These are phyloP conservation scores for Boletellus sp. DNA, from an alignment of 1,284 basidiomycete genomes.

Conservation along the genomic window DNA sequence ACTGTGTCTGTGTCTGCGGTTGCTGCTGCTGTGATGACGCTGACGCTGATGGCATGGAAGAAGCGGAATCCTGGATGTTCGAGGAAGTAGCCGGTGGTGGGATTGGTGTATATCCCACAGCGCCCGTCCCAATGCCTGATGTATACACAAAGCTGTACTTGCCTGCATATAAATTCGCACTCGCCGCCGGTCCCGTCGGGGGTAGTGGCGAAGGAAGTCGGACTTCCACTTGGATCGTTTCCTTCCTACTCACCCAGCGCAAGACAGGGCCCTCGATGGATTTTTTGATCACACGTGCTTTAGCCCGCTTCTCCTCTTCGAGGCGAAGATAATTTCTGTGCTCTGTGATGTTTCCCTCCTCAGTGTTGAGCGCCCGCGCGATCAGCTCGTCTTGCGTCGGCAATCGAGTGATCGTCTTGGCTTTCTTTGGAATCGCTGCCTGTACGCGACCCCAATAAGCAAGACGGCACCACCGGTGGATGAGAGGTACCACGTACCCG, in stretches of 20 bases:
- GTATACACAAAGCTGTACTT: slow-evolving; percentile 29
- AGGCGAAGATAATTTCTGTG: slow-evolving; percentile 72
- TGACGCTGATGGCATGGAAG: background rate
- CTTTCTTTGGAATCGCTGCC: slow-evolving; percentile 60
- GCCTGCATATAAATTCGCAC: slow-evolving; percentile 11
- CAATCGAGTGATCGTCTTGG: slow-evolving; percentile 45
- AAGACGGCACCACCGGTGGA: background rate
- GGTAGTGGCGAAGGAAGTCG: slow-evolving; percentile 13
- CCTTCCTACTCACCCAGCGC: slow-evolving; percentile 67
- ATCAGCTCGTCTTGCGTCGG: slow-evolving; percentile 81
- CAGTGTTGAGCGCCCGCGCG: slow-evolving; percentile 76
- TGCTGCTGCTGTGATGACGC: slow-evolving; percentile 5
- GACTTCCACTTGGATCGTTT: slow-evolving; percentile 42
- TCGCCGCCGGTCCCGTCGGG: background rate
- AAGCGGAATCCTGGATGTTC: background rate
- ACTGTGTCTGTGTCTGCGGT: background rate
- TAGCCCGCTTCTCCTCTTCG: slow-evolving; percentile 78
- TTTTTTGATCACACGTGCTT: slow-evolving; percentile 58
- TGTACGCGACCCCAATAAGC: slow-evolving; percentile 22
- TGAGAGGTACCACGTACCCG: slow-evolving; percentile 40
- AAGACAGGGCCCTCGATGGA: slow-evolving; percentile 67
- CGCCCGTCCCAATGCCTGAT: slow-evolving; percentile 5
- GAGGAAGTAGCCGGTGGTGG: slow-evolving; percentile 1
- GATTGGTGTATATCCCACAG: slow-evolving; percentile 10
- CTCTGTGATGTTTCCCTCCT: slow-evolving; percentile 79